Conservation (phyloP, 306 rosid genomes). For the Spatholobus suberectus region DNA sequence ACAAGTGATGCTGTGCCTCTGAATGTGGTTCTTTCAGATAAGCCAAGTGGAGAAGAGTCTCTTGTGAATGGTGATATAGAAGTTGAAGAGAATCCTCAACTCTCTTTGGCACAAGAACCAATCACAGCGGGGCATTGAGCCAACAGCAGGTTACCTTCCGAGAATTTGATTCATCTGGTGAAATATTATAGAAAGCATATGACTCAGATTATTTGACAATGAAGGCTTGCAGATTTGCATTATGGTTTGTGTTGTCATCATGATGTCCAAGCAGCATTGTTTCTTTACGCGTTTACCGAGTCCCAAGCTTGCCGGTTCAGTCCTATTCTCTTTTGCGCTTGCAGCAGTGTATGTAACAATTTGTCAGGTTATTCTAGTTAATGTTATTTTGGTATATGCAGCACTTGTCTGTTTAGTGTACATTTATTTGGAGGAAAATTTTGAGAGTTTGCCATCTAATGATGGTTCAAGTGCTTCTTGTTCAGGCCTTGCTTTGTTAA, state of each 20-base stretch:
- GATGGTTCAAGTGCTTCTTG: constrained; percentile 48
- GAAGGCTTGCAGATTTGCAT: constrained; percentile 67
- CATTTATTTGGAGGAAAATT: constrained; percentile 50
- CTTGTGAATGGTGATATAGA: constrained; percentile 49
- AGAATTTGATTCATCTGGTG: constrained; percentile 49
- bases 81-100: constrained; percentile 67
- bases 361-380: constrained; percentile 54
- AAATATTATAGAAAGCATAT: constrained; percentile 57
- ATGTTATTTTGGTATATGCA: constrained; percentile 59
- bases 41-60: constrained; percentile 51
- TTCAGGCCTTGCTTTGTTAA: constrained; percentile 53
- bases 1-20: constrained; percentile 41
- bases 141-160: constrained; percentile 30
- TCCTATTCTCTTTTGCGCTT: constrained; percentile 57
- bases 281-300: constrained; percentile 54
- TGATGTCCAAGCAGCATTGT: constrained; percentile 68
- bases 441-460: constrained; percentile 48
- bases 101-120: constrained; percentile 47
- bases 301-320: constrained; percentile 62
- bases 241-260: constrained; percentile 59
- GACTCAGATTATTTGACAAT: constrained; percentile 57
- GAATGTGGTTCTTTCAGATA: constrained; percentile 47
- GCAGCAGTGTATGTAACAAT: constrained; percentile 73
- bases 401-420: constrained; percentile 53
- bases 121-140: constrained; percentile 50